Evolutionary conservation across 2,329 filamentous ascomycete species (phyloP).

Genomic region (Beauveria sp.): DNA sequence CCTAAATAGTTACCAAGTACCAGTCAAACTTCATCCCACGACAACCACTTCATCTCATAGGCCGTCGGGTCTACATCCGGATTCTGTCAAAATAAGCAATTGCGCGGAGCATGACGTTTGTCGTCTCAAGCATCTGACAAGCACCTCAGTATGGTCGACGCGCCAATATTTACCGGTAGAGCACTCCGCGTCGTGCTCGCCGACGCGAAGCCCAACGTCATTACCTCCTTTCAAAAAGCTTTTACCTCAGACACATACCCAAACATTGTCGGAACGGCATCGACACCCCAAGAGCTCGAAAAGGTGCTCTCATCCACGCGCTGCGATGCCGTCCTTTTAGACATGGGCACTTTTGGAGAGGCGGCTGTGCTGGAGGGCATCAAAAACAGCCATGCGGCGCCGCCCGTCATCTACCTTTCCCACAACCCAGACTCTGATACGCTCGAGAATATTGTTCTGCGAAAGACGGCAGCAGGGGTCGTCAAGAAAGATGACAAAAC

Average conservation of each 20-base stretch:
- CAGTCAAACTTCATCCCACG: no score
- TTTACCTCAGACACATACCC: not conserved
- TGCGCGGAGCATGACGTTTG: no score
- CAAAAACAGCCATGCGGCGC: not conserved
- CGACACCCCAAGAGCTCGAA: not conserved
- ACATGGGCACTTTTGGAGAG: not conserved
- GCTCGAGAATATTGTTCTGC: slow-evolving; percentile 1
- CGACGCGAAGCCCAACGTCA: not conserved
- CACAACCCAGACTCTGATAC: not conserved
- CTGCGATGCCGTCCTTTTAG: slow-evolving; percentile 3
- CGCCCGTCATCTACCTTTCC: not conserved
- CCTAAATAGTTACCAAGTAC: no score
- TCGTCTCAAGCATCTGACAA: no score
- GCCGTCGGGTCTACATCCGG: no score
- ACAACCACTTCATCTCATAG: no score
- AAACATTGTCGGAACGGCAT: not conserved
- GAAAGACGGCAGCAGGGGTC: not conserved
- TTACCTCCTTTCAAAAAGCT: not conserved
- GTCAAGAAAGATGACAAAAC: not conserved
- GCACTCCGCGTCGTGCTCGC: not conserved
- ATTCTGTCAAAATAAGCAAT: no score
- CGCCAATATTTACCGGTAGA: not conserved
- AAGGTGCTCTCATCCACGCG: not conserved
- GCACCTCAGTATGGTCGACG: slow-evolving; percentile 29
- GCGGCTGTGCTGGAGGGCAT: not conserved